phyloP scores from a whole-genome alignment of 2,329 filamentous ascomycete species.

The Sclerotinia minor region DNA sequence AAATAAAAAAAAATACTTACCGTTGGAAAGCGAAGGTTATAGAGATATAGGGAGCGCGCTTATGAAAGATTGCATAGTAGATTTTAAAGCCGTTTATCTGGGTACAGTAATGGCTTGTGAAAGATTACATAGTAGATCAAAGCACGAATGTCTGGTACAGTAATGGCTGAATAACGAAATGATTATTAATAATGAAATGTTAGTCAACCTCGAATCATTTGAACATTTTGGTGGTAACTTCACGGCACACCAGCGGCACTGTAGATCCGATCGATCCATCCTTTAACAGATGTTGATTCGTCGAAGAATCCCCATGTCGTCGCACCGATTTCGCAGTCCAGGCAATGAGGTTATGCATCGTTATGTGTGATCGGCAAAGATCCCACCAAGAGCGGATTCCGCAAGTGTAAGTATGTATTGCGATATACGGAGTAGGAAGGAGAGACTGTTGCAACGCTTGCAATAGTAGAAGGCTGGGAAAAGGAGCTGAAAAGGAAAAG shows the following conservation, averaged over 20 bases:
- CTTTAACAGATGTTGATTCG: background rate
- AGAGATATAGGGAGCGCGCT: background rate
- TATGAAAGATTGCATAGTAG: background rate
- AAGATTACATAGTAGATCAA: too few relatives aligned
- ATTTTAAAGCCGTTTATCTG: constrained; percentile 1
- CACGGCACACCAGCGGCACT: too few relatives aligned
- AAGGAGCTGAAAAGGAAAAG: background rate
- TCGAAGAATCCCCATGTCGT: background rate
- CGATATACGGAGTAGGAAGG: background rate
- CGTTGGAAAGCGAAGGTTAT: background rate
- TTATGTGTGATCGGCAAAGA: background rate
- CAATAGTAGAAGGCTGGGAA: background rate
- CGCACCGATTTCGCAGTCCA: background rate
- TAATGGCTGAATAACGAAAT: background rate
- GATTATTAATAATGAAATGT: background rate
- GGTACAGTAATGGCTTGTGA: too few relatives aligned
- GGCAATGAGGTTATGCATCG: background rate
- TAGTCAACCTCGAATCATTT: background rate
- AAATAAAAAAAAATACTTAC: constrained; percentile 13
- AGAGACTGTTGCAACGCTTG: background rate
- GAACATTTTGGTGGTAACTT: background rate
- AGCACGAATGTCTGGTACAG: too few relatives aligned
- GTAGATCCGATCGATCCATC: background rate
- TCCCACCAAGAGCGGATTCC: background rate
- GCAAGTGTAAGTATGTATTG: background rate